phyloP scores from a whole-genome alignment of 768 basidiomycete species.

The Asterophora parasitica region DNA sequence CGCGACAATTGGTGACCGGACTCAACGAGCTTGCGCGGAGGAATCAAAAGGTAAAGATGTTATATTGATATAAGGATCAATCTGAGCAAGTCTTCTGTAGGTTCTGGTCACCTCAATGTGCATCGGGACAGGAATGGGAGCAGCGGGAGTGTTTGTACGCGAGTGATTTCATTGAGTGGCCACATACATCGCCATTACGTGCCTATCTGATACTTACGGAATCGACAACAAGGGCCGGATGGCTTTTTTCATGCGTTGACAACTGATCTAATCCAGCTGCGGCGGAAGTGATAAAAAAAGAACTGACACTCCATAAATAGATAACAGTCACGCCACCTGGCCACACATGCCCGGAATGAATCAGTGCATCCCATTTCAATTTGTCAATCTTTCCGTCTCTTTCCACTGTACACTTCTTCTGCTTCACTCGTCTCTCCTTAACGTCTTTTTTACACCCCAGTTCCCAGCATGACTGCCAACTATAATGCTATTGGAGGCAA shows the following conservation, averaged over 20 bases:
- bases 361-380: neutral
- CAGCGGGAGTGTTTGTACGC: slow-evolving; percentile 67
- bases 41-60: slow-evolving; percentile 49
- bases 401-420: slow-evolving; percentile 18
- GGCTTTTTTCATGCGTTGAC: too few species aligned
- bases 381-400: slow-evolving; percentile 1
- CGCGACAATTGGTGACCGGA: slow-evolving; percentile 80
- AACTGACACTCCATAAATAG: neutral
- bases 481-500: slow-evolving; percentile 23
- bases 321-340: slow-evolving; percentile 2
- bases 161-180: slow-evolving; percentile 36
- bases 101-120: slow-evolving; percentile 88
- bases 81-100: slow-evolving; percentile 29
- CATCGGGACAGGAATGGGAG: slow-evolving; percentile 91
- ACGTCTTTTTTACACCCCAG: slow-evolving; percentile 10
- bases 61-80: neutral
- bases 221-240: too few species aligned
- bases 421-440: slow-evolving; percentile 22
- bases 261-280: too few species aligned
- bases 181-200: too few species aligned
- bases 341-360: slow-evolving; percentile 2
- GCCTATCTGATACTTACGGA: too few species aligned
- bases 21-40: slow-evolving; percentile 68
- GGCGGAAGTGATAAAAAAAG: neutral
- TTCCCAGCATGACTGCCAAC: slow-evolving; percentile 29